These are phyloP conservation scores for Pseudogymnoascus sp. DNA, from an alignment of 2,329 filamentous ascomycete species.

Conservation along the genomic window DNA sequence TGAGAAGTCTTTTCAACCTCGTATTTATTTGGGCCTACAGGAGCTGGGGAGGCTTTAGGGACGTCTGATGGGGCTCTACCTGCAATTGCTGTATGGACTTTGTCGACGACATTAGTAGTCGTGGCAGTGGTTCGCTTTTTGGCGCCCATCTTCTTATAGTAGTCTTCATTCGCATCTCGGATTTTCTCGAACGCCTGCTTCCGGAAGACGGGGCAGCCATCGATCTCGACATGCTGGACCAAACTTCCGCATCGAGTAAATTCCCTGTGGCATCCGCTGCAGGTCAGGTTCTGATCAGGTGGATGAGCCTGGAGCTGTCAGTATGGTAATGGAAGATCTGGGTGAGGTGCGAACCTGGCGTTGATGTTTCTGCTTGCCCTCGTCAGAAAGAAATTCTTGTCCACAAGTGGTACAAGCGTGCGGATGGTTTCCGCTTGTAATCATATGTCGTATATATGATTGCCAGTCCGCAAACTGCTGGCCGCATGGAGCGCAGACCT, in stretches of 20 bases:
- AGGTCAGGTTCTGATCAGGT: conserved; percentile 16
- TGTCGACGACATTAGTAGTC: too few relatives aligned
- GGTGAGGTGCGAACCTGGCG: conserved; percentile 3
- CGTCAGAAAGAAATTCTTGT: conserved; percentile 14
- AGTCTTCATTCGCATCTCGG: neutral
- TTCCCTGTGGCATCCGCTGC: conserved; percentile 13
- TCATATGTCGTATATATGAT: conserved; percentile 13
- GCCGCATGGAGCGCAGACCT: neutral
- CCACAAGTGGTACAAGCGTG: conserved; percentile 14
- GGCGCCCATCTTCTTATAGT: neutral
- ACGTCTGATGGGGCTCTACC: neutral
- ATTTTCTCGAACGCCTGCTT: neutral
- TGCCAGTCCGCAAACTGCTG: neutral
- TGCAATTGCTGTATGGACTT: neutral
- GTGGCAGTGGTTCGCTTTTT: neutral
- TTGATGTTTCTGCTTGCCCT: conserved; percentile 13
- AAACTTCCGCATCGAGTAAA: conserved; percentile 19
- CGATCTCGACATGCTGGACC: conserved; percentile 17
- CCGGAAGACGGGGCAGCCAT: conserved; percentile 10
- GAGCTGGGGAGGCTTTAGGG: neutral
- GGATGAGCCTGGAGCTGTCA: conserved; percentile 14
- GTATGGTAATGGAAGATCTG: neutral
- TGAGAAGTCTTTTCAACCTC: too few relatives aligned
- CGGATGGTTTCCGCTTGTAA: conserved; percentile 2
- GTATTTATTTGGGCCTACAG: neutral